Evolutionary conservation across 495 filamentous ascomycete genomes (phyloP).

Genomic region (Penicillium angulare): DNA sequence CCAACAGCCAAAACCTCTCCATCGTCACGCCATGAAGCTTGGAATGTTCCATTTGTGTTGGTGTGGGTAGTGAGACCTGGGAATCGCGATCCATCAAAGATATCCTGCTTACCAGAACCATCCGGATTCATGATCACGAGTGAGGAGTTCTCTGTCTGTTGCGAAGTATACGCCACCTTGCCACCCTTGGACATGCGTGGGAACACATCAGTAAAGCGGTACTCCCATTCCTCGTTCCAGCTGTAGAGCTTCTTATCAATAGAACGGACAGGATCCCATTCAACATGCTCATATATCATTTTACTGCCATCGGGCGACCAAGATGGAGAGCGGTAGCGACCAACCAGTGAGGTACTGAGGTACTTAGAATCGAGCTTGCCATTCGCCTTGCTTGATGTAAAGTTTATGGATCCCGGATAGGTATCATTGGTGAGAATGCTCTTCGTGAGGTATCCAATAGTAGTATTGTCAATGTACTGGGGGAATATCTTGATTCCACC

Average conservation of each 20-base stretch:
- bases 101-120: not conserved
- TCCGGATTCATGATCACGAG: constrained; percentile 3
- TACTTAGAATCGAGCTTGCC: not conserved
- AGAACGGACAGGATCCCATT: not conserved
- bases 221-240: constrained; percentile 11
- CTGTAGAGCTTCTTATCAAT: constrained; percentile 8
- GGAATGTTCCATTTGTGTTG: constrained; percentile 4
- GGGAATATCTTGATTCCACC: constrained; percentile 5
- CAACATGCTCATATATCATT: constrained; percentile 3
- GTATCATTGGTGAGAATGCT: not conserved
- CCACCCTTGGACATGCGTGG: not conserved
- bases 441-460: constrained; percentile 8
- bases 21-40: constrained; percentile 9
- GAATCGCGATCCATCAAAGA: not conserved
- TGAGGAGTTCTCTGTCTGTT: constrained; percentile 3
- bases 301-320: constrained; percentile 10
- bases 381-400: not conserved
- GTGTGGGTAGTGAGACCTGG: not conserved
- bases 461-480: constrained; percentile 2
- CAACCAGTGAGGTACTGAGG: not conserved
- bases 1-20: constrained; percentile 3
- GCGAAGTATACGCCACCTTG: not conserved
- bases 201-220: constrained; percentile 11
- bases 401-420: not conserved
- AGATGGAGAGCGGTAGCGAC: constrained; percentile 1